Percentiles rank a stretch among this genome's conserved stretches.
Conservation (phyloP, 306 rosid genomes). For the Malus orientalis region DNA sequence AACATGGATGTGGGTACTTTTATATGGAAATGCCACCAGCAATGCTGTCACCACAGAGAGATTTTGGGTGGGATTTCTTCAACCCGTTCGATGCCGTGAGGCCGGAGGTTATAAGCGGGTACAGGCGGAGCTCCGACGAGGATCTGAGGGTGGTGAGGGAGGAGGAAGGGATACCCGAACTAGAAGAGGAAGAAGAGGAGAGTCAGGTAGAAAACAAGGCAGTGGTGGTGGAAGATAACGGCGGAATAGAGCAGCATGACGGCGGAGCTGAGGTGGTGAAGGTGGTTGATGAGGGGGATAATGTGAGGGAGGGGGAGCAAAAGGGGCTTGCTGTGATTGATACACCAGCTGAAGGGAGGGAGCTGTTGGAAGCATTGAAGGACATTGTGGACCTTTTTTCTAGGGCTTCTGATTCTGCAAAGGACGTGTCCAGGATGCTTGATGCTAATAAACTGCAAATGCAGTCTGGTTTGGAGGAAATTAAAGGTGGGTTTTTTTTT, state of each 20-base stretch:
- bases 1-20: conserved; percentile 48
- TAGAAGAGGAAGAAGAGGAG: conserved; percentile 70
- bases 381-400: conserved; percentile 69
- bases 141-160: conserved; percentile 84
- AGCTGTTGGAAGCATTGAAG: conserved; percentile 79
- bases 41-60: conserved; percentile 75
- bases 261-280: conserved; percentile 38
- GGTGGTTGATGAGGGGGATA: conserved; percentile 34
- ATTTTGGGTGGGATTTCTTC: conserved; percentile 93
- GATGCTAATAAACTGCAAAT: conserved; percentile 79
- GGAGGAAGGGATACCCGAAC: conserved; percentile 96
- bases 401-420: conserved; percentile 75
- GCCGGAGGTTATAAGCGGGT: conserved; percentile 52
- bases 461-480: conserved; percentile 79
- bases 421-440: conserved; percentile 75
- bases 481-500: conserved; percentile 50
- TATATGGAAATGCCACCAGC: conserved; percentile 79
- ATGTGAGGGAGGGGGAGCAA: conserved; percentile 34
- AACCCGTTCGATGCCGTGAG: conserved; percentile 73
- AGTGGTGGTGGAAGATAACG: conserved; percentile 35
- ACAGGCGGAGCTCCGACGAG: conserved; percentile 54
- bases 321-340: conserved; percentile 56
- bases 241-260: conserved; percentile 26
- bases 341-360: conserved; percentile 76
- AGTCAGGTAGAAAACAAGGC: conserved; percentile 32